Evolutionary conservation across 805 yeast species (phyloP).

Genomic region (Helenozyma rhizophorensis): DNA sequence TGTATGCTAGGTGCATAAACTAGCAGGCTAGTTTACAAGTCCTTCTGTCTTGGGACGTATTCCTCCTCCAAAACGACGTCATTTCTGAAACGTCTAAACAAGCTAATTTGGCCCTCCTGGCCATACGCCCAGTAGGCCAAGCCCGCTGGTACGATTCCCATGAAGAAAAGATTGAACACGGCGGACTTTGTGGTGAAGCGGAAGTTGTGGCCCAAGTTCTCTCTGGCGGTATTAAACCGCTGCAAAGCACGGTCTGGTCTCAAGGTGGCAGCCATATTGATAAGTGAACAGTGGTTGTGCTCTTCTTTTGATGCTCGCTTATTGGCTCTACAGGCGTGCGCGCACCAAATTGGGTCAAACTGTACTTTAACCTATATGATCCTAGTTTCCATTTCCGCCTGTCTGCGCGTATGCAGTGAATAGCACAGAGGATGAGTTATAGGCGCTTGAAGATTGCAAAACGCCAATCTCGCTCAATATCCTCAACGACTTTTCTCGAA

Average conservation of each 20-base stretch:
- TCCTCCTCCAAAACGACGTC: slow-evolving; percentile 32
- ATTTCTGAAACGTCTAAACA: slow-evolving; percentile 32
- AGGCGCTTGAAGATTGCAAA: too few relatives aligned
- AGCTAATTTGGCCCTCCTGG: slow-evolving; percentile 33
- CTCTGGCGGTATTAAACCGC: slow-evolving; percentile 39
- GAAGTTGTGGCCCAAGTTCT: slow-evolving; percentile 37
- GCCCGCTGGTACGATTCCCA: slow-evolving; percentile 38
- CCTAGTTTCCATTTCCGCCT: not conserved
- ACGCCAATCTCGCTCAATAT: slow-evolving; percentile 10
- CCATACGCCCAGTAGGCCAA: slow-evolving; percentile 33
- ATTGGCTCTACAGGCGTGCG: slow-evolving; percentile 15
- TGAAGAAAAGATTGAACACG: slow-evolving; percentile 28
- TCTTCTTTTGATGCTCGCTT: slow-evolving; percentile 10
- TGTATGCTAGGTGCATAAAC: not conserved
- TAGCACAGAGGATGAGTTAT: too few relatives aligned
- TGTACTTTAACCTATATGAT: too few relatives aligned
- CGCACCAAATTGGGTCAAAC: too few relatives aligned
- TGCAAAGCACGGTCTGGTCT: slow-evolving; percentile 40
- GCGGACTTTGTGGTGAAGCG: slow-evolving; percentile 39
- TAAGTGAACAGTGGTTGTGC: too few relatives aligned
- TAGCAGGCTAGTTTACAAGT: slow-evolving; percentile 23
- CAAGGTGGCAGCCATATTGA: slow-evolving; percentile 39
- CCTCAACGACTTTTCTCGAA: slow-evolving; percentile 30
- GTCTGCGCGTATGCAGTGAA: slow-evolving; percentile 3
- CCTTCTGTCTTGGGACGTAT: slow-evolving; percentile 42